phyloP scores from a whole-genome alignment of 495 filamentous ascomycete genomes.

The Penicillium atrosanguineum region DNA sequence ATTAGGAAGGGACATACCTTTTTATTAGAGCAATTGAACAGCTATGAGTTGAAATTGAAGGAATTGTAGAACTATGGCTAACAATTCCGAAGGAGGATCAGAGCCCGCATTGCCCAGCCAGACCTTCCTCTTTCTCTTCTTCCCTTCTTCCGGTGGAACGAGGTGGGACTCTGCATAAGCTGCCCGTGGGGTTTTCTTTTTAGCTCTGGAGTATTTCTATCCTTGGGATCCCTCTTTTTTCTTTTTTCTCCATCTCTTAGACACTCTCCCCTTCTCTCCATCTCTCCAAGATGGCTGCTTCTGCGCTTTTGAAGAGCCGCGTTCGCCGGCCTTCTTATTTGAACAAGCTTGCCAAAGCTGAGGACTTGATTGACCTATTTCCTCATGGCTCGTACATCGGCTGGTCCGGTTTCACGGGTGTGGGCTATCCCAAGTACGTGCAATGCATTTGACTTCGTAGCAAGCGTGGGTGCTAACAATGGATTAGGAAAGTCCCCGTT shows the following conservation, averaged over 20 bases:
- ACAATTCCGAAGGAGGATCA: constrained; percentile 1
- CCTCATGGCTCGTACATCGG: constrained; percentile 81
- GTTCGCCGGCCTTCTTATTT: constrained; percentile 73
- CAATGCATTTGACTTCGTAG: background rate
- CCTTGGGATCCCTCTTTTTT: constrained; percentile 12
- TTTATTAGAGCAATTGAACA: background rate
- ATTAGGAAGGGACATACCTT: background rate
- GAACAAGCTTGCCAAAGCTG: constrained; percentile 72
- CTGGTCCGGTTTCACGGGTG: constrained; percentile 90
- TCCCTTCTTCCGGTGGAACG: constrained; percentile 21
- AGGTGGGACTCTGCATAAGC: background rate
- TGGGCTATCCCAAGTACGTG: constrained; percentile 83
- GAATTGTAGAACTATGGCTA: background rate
- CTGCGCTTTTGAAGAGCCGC: constrained; percentile 72
- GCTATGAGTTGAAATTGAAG: background rate
- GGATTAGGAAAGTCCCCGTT: constrained; percentile 72
- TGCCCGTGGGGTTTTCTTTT: constrained; percentile 13
- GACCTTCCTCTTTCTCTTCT: background rate
- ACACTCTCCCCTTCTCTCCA: constrained; percentile 7
- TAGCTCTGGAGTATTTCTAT: constrained; percentile 21
- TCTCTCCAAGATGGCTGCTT: constrained; percentile 51
- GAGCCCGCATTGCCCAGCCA: background rate
- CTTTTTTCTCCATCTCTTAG: constrained; percentile 14
- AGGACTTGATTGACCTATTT: constrained; percentile 77
- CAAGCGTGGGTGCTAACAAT: background rate